Evolutionary conservation across 208 protist species (phyloP), one percentile per base, ranked within the genome.

Genomic region (Trypanosoma vivax): DNA sequence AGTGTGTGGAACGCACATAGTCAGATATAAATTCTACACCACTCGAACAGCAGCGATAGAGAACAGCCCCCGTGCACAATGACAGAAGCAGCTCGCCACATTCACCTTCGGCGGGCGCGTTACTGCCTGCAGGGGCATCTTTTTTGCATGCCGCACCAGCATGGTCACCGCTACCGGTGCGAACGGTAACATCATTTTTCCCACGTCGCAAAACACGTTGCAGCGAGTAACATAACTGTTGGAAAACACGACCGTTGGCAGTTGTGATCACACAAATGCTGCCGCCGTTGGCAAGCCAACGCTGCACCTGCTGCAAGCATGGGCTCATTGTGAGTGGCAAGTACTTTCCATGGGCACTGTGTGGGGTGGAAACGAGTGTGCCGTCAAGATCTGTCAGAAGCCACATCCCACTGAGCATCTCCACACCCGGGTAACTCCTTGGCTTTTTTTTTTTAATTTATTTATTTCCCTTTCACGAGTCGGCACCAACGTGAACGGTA

Each of bases 241-340:
- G 53, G 23, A 90, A 51, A 9, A 78, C 76, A 21, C 86, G 82
- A 9, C 47, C 45, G 38, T 90, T 79, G 0, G 86, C 86, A 2
- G 86, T 93, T 31, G 86, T 90, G 37, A 93, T 56, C 56, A 93
- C 61, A 50, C 82, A 90, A 4, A 93, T 43, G 53, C 78, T 90
- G 55, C 86, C 86, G 37, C 77, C 82, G 13, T 76, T 73, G 10
- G 59, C 21, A 6, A 93, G 61, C 83, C 86, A 93, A 4, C 73
- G 70, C 25, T 57, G 53, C 9, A 93, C 19, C 1, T 64, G 67
- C 29, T 58, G 34, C 34, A 69, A 76, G 55, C 82, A 93, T 0
- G 79, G 76, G 52, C 80, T 88, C 21, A 61, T 39, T 4, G 64
- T 67, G 40, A 93, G 64, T 30, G 79, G 60, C 2, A 83, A 53